phyloP scores from a whole-genome alignment of 352 stramenopile genomes.

The Globisporangium apiculatum region DNA sequence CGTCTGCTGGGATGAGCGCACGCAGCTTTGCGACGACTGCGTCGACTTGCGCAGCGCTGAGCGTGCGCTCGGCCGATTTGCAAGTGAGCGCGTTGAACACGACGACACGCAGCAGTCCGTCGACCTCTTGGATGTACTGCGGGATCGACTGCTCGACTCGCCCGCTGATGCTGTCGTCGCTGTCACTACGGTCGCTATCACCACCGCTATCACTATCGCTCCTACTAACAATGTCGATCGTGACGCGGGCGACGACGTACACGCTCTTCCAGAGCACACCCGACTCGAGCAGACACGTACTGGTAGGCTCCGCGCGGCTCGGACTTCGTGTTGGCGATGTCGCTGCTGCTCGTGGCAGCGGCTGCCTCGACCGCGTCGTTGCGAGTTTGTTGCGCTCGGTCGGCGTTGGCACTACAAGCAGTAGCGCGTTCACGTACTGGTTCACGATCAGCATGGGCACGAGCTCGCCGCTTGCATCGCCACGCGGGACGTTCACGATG shows the following conservation, averaged over 20 bases:
- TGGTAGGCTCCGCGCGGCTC: neutral
- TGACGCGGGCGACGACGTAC: conserved; percentile 39
- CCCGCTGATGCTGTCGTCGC: neutral
- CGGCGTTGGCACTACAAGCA: conserved; percentile 5
- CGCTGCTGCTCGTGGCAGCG: conserved; percentile 6
- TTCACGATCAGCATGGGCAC: conserved; percentile 34
- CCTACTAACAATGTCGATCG: conserved; percentile 8
- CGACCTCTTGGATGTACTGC: conserved; percentile 8
- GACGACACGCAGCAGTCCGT: neutral
- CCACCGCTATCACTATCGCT: conserved; percentile 6
- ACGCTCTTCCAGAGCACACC: conserved; percentile 47
- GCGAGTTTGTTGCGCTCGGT: neutral
- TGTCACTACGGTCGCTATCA: conserved; percentile 2
- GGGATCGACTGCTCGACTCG: conserved; percentile 1
- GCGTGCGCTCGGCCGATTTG: conserved; percentile 7
- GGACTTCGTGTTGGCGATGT: conserved; percentile 11
- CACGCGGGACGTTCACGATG: conserved; percentile 27
- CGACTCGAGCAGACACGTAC: conserved; percentile 27
- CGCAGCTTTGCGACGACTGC: conserved; percentile 3
- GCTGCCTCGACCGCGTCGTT: conserved; percentile 14
- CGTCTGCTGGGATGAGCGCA: neutral
- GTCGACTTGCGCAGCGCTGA: conserved; percentile 8
- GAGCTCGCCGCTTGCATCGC: neutral
- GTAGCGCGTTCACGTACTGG: conserved; percentile 20
- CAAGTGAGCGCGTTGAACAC: conserved; percentile 11